These are phyloP conservation scores for Oehlia diaphana DNA, from an alignment of 192 early-diverging fungal species.

Conservation along the genomic window DNA sequence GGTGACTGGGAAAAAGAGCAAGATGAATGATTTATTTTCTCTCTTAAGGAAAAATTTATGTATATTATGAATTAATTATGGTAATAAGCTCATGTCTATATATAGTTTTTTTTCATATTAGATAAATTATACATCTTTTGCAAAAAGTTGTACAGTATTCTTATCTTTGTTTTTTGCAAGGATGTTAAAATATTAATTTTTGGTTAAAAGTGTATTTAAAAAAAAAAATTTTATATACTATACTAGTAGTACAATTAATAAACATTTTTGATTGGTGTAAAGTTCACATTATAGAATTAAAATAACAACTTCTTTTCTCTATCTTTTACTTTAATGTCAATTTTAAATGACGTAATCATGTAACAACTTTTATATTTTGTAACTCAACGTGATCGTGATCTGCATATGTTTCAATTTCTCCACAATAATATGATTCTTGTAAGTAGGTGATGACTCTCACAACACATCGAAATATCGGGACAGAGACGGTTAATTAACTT, in stretches of 20 bases:
- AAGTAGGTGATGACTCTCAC: too few relatives aligned
- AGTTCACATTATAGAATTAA: not conserved
- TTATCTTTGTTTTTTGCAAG: not conserved
- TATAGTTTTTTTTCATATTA: not conserved
- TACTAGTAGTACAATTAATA: not conserved
- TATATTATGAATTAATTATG: not conserved
- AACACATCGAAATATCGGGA: too few relatives aligned
- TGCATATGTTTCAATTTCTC: too few relatives aligned
- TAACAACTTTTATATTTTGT: too few relatives aligned
- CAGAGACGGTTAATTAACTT: too few relatives aligned
- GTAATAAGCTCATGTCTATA: not conserved
- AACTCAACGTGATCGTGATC: too few relatives aligned
- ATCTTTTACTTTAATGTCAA: too few relatives aligned
- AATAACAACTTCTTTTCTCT: too few relatives aligned
- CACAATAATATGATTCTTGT: too few relatives aligned
- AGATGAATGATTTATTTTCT: not conserved
- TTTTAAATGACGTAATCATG: too few relatives aligned
- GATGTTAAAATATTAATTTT: not conserved
- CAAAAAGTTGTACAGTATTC: constrained; percentile 15
- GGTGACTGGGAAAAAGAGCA: constrained; percentile 13
- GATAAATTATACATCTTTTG: not conserved
- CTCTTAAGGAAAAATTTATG: not conserved
- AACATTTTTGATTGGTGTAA: not conserved
- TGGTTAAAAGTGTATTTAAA: not conserved
- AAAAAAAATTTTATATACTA: not conserved